Base-by-base conservation (phyloP, 768 basidiomycete species). In the Coprinopsis sp. region DNA sequence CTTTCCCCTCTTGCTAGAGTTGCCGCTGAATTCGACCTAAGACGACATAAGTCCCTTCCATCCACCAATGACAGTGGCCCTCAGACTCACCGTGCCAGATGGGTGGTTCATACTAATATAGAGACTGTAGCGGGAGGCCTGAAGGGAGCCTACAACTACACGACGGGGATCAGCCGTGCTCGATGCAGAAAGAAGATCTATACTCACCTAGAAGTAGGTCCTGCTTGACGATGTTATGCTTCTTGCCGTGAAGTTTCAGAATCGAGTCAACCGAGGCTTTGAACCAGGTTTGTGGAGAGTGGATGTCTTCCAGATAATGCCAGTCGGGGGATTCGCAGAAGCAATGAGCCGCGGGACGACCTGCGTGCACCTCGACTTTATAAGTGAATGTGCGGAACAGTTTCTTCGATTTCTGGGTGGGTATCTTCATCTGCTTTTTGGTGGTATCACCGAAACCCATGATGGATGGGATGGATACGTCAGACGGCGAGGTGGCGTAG, bases 311-410 rank as follows among this genome's bases (percentile, higher is more conserved):
- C 43, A 61, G 45, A 44, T 61, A 61, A 29, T 53, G 50, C 44
- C 59, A 61, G 25, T 61, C 60, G 24, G 58, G 53, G n/a, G 52
- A 42, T 28, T 61, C 60, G 2, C 55, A 52, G 43, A 55, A 59
- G n/a, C 59, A 37, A 33, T 54, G 51, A 6, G 58, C 60, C 6
- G 44, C 46, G 29, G 54, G 56, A 21, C 56, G 58, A 12, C 58
- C 56, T 27, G 54, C 47, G 10, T 54, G 45, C 14, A 54, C 30
- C 5, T 51, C 43, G 12, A 44, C 44, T 24, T 46, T 52, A 31
- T 54, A 54, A 12, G 37, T 51, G 27, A 54, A 49, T 16, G 47
- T 49, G 18, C 49, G 47, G 12, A 51, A 36, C 2, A 49, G 36
- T 16, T 43, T 46, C 22, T 37, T 51, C 28, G 29, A 29, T 30